Evolutionary conservation across 2,329 filamentous ascomycete genomes (phyloP), one percentile per base, ranked within the genome.

Genomic region (Colletotrichum melonis): DNA sequence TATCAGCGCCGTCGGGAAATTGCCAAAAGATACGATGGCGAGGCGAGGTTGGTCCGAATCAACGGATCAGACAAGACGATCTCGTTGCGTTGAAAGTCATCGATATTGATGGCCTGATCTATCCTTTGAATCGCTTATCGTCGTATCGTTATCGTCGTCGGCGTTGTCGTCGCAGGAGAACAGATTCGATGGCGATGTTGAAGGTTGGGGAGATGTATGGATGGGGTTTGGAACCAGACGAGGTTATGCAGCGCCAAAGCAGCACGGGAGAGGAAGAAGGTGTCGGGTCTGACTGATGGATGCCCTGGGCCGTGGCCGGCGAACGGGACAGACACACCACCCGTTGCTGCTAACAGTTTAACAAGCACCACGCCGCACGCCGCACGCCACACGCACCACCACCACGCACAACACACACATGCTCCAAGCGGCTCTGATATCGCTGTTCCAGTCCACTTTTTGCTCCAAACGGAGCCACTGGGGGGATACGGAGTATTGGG

Each of bases 351-450:
- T 55, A 24, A 26, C 52, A 24, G 52, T 26, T 35, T 30, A 46
- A 46, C 22, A 42, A 63, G 59, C 38, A 42, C 38, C 38, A 42
- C 38, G 38, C 38, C 38, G 38, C 38, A 42, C 38, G 38, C 38
- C 38, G 11, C 32, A 35, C 32, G 32, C 32, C 32, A 12, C 32
- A 12, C 16, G 6, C 38, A 42, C 38, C 38, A 42, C 38, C 38
- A 42, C 14, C 38, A 42, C 16, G 8, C 42, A 49, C 42, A 19
- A n/a, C 19, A 22, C 60, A 16, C 19, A 52, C 57, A 38, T 63
- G 30, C 62, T 63, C 38, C 70, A 65, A 58, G 58, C 69, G 69
- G 68, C 69, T 72, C 63, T 67, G 72, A 58, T 57, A 63, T 58
- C 63, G 56, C 72, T 62, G 30, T 46, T 28, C 52, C 59, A 38